Percentiles rank a stretch among this genome's conserved stretches.
These are phyloP conservation scores for Kappamyces sp. DNA, from an alignment of 192 early-diverging fungal genomes.

Conservation along the genomic window DNA sequence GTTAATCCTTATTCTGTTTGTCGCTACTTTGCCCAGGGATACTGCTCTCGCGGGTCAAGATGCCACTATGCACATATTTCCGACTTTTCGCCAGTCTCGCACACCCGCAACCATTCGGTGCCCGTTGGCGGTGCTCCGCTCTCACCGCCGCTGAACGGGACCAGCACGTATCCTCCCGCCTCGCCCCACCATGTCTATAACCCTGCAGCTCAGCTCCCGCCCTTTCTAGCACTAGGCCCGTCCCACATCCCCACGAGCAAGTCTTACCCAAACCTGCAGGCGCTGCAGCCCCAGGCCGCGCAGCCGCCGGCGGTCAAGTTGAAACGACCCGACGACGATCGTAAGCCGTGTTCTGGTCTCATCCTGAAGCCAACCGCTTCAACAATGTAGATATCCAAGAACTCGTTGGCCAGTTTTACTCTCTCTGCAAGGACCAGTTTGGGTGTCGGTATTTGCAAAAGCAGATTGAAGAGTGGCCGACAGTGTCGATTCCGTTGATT, in stretches of 20 bases:
- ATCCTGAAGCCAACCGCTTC: constrained; percentile 42
- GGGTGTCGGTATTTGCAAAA: constrained; percentile 85
- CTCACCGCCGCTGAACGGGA: too few species aligned
- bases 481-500: constrained; percentile 59
- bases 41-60: constrained; percentile 24
- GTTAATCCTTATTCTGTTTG: constrained; percentile 5
- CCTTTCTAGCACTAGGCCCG: too few species aligned
- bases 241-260: too few species aligned
- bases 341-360: neutral
- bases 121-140: too few species aligned
- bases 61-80: constrained; percentile 23
- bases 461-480: constrained; percentile 72
- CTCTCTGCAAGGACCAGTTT: constrained; percentile 82
- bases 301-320: too few species aligned
- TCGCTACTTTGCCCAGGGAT: constrained; percentile 24
- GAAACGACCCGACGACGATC: neutral
- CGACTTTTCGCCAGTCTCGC: constrained; percentile 2
- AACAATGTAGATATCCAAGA: constrained; percentile 60
- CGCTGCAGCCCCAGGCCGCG: neutral
- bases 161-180: too few species aligned
- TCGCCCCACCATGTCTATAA: too few species aligned
- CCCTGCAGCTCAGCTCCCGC: too few species aligned
- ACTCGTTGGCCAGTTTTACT: constrained; percentile 65
- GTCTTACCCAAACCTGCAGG: neutral
- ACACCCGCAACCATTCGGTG: too few species aligned